phyloP scores from a whole-genome alignment of 2,329 filamentous ascomycete genomes.

The Phymatotrichopsis omnivora region DNA sequence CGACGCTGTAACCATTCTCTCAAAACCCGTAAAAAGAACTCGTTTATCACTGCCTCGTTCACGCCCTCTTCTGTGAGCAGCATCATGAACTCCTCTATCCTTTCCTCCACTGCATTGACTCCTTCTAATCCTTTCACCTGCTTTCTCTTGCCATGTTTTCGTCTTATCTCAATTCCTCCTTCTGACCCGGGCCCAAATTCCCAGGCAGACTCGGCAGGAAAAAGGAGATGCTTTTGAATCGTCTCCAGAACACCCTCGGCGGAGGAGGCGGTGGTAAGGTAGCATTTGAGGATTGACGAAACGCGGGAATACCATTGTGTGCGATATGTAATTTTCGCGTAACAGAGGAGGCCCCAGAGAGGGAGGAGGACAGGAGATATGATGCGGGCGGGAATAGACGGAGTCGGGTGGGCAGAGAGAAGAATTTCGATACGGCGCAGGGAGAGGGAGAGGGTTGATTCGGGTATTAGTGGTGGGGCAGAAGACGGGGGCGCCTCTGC shows the following conservation, averaged over 20 bases:
- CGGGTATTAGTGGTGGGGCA: constrained; percentile 14
- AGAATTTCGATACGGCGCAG: constrained; percentile 20
- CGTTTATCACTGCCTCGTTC: constrained; percentile 46
- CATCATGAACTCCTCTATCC: constrained; percentile 42
- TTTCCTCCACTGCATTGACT: constrained; percentile 39
- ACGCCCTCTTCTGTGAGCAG: constrained; percentile 44
- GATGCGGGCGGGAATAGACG: constrained; percentile 19
- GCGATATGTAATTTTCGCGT: constrained; percentile 19
- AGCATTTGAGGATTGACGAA: constrained; percentile 13
- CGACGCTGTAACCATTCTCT: constrained; percentile 45
- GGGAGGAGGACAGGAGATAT: constrained; percentile 23
- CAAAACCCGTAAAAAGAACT: constrained; percentile 51
- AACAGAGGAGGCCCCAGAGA: constrained; percentile 24
- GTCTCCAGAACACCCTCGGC: constrained; percentile 8
- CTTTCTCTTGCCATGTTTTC: constrained; percentile 14
- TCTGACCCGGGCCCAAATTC: constrained; percentile 32
- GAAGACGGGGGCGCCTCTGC: background rate
- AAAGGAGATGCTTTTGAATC: constrained; percentile 25
- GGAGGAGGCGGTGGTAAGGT: constrained; percentile 11
- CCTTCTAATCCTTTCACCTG: constrained; percentile 8
- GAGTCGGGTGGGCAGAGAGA: constrained; percentile 23
- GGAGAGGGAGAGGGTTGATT: constrained; percentile 13
- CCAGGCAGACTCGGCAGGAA: constrained; percentile 23
- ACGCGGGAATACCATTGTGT: constrained; percentile 17
- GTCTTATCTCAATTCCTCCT: constrained; percentile 45